These are phyloP conservation scores for Jatropha podagrica DNA, from an alignment of 441 rosid species.

Conservation along the genomic window DNA sequence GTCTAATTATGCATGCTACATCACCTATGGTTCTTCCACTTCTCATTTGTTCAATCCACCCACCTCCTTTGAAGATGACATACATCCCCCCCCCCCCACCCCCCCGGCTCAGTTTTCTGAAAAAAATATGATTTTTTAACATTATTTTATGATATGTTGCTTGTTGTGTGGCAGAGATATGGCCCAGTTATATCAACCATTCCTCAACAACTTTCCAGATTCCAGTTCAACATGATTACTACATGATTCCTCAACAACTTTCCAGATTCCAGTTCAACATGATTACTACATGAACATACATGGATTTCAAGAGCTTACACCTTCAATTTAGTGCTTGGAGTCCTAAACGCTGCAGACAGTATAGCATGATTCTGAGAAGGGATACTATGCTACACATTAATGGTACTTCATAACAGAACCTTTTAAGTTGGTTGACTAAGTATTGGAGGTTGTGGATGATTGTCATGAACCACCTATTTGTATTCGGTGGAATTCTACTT, in stretches of 20 bases:
- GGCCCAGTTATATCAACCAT: slow-evolving; percentile 98
- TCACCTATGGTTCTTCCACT: not conserved
- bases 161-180: slow-evolving; percentile 63
- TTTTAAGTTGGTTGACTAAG: not conserved
- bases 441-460: not conserved
- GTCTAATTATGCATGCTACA: not conserved
- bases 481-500: not conserved
- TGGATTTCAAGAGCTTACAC: slow-evolving; percentile 4
- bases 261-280: slow-evolving; percentile 99
- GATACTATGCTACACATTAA: slow-evolving; percentile 8
- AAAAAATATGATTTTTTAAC: not conserved
- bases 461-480: not conserved
- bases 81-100: not conserved
- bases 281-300: slow-evolving; percentile 57
- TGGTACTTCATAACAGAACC: not conserved
- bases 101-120: not conserved
- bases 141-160: not conserved
- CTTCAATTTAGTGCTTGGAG: not conserved
- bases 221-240: slow-evolving; percentile 94
- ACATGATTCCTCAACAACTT: slow-evolving; percentile 95
- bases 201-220: slow-evolving; percentile 99
- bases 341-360: slow-evolving; percentile 4
- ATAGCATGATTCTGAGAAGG: slow-evolving; percentile 1
- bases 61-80: not conserved
- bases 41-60: not conserved